These are phyloP conservation scores for Rubus parviflorus DNA, from an alignment of 306 rosid species.

Conservation along the genomic window DNA sequence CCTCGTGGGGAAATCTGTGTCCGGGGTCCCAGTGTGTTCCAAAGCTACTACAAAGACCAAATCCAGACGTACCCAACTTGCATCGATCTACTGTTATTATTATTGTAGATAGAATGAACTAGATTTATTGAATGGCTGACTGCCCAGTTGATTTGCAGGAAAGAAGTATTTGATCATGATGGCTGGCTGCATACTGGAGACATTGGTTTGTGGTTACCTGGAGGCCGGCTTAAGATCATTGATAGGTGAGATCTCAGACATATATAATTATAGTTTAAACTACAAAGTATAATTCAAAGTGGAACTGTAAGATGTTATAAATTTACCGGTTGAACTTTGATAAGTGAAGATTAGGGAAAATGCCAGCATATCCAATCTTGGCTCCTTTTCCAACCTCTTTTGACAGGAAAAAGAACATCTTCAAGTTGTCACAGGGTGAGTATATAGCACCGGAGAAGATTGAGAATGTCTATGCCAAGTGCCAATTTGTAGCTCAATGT, in stretches of 20 bases:
- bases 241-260: slow-evolving; percentile 56
- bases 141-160: slow-evolving; percentile 44
- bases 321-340: background rate
- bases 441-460: slow-evolving; percentile 94
- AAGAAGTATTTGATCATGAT: background rate
- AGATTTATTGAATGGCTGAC: slow-evolving; percentile 13
- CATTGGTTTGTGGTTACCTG: slow-evolving; percentile 59
- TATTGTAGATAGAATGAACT: background rate
- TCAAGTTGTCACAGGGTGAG: slow-evolving; percentile 97
- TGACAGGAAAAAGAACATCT: slow-evolving; percentile 63
- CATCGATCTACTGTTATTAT: background rate
- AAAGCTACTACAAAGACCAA: slow-evolving; percentile 80
- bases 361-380: background rate
- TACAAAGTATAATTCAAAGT: too few species aligned
- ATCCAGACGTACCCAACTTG: slow-evolving; percentile 59
- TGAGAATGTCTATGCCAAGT: slow-evolving; percentile 66
- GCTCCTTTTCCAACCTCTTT: background rate
- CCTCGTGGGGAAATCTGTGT: slow-evolving; percentile 97
- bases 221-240: slow-evolving; percentile 88
- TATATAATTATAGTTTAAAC: too few species aligned
- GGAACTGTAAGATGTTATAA: background rate
- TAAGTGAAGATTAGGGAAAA: background rate
- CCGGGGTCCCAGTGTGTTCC: slow-evolving; percentile 82
- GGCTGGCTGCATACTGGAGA: too few species aligned
- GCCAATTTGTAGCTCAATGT: slow-evolving; percentile 78